A percentile compares a stretch with the other conserved stretches of the same genome.
These are phyloP conservation scores for Corylus americana DNA, from an alignment of 306 rosid species.

Conservation along the genomic window DNA sequence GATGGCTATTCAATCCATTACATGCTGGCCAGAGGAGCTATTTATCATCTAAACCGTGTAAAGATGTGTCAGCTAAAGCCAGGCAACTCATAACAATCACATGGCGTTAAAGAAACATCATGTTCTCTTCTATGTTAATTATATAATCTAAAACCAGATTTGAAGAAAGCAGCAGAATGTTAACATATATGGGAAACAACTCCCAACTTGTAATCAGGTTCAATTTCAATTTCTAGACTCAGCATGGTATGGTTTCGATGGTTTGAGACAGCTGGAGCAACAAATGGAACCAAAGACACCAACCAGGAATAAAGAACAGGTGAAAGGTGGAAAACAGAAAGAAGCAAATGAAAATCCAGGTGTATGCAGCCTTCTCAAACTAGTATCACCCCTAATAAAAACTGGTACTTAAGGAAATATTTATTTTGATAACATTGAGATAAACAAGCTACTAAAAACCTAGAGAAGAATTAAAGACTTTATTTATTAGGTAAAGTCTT, in stretches of 20 bases:
- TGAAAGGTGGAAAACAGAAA: slow-evolving; percentile 13
- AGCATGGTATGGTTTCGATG: background rate
- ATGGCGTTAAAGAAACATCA: background rate
- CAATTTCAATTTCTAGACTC: background rate
- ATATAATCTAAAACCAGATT: background rate
- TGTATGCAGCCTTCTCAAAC: background rate
- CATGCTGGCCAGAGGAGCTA: background rate
- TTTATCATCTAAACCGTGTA: background rate
- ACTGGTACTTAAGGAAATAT: background rate
- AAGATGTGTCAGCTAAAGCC: background rate
- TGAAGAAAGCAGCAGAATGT: background rate
- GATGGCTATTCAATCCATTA: background rate
- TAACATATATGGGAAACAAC: background rate
- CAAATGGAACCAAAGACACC: background rate
- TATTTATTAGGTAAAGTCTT: background rate
- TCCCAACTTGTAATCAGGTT: background rate
- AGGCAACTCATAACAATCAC: background rate
- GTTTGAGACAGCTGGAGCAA: background rate
- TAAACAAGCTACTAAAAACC: background rate
- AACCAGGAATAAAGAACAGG: slow-evolving; percentile 1
- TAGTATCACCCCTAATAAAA: background rate
- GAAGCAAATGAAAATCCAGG: background rate
- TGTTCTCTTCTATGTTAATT: background rate
- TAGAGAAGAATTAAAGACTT: background rate
- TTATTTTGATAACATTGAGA: background rate